phyloP scores from a whole-genome alignment of 1,139 yeast genomes.

The Eremothecium gossypii region DNA sequence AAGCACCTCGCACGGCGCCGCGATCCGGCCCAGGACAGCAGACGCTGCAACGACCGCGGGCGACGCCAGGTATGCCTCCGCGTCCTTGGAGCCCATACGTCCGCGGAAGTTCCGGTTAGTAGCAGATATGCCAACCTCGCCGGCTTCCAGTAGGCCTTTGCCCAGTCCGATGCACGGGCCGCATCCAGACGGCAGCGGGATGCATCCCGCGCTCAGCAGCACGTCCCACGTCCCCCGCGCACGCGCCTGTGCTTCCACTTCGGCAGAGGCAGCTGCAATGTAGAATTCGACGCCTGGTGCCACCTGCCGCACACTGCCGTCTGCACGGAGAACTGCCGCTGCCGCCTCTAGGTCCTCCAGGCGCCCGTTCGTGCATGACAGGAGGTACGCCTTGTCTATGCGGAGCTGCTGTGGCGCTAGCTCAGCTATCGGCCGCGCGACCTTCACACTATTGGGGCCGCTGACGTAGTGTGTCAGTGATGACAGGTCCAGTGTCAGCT shows the following conservation, averaged over 20 bases:
- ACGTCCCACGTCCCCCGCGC: constrained; percentile 85
- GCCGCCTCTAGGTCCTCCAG: constrained; percentile 91
- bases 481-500: constrained; percentile 69
- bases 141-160: constrained; percentile 82
- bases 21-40: constrained; percentile 87
- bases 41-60: constrained; percentile 99
- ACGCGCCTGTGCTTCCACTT: constrained; percentile 89
- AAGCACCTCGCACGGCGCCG: constrained; percentile 76
- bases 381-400: constrained; percentile 89
- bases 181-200: constrained; percentile 94
- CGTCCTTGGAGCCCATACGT: constrained; percentile 97
- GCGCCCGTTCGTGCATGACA: constrained; percentile 95
- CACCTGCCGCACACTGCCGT: constrained; percentile 49
- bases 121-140: constrained; percentile 97
- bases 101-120: constrained; percentile 98
- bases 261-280: constrained; percentile 93
- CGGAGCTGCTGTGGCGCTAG: constrained; percentile 63
- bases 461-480: constrained; percentile 85
- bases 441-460: constrained; percentile 95
- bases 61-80: constrained; percentile 89
- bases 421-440: constrained; percentile 69
- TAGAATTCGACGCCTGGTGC: constrained; percentile 89
- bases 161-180: constrained; percentile 99
- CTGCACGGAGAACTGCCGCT: constrained; percentile 49
- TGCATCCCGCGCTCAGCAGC: constrained; percentile 86